These are phyloP conservation scores for Xylaria nigripes DNA, from an alignment of 495 filamentous ascomycete genomes.

Conservation along the genomic window DNA sequence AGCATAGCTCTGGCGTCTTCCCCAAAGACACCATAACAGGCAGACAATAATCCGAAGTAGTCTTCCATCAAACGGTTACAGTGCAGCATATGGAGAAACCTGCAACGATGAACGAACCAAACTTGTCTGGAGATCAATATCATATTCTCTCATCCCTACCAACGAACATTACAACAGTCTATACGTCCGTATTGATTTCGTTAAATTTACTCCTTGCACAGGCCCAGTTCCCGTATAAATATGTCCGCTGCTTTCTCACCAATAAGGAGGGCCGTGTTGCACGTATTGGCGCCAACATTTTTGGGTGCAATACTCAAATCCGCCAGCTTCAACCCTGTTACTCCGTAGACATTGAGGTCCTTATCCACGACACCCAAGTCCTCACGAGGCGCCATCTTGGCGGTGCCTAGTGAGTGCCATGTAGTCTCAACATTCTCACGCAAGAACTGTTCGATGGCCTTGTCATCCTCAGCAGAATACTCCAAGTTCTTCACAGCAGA, in stretches of 20 bases:
- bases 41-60: too few relatives aligned
- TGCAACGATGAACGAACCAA: too few relatives aligned
- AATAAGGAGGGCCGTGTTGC: conserved; percentile 50
- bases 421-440: conserved; percentile 39
- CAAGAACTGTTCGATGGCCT: conserved; percentile 39
- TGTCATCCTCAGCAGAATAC: conserved; percentile 48
- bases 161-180: too few relatives aligned
- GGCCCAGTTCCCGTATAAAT: conserved; percentile 43
- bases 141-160: too few relatives aligned
- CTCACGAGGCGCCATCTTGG: conserved; percentile 38
- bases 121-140: too few relatives aligned
- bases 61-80: too few relatives aligned
- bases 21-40: too few relatives aligned
- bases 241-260: conserved; percentile 56
- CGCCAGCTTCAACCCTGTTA: conserved; percentile 38
- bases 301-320: conserved; percentile 45
- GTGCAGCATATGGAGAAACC: too few relatives aligned
- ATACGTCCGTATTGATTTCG: too few relatives aligned
- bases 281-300: conserved; percentile 55
- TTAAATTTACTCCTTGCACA: too few relatives aligned
- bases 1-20: too few relatives aligned
- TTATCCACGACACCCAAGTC: conserved; percentile 45
- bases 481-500: conserved; percentile 35
- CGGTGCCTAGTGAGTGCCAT: conserved; percentile 48
- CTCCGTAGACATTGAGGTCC: conserved; percentile 42